These are phyloP conservation scores for Arthrobotrys megalospora DNA, from an alignment of 2,329 filamentous ascomycete genomes.

Conservation along the genomic window DNA sequence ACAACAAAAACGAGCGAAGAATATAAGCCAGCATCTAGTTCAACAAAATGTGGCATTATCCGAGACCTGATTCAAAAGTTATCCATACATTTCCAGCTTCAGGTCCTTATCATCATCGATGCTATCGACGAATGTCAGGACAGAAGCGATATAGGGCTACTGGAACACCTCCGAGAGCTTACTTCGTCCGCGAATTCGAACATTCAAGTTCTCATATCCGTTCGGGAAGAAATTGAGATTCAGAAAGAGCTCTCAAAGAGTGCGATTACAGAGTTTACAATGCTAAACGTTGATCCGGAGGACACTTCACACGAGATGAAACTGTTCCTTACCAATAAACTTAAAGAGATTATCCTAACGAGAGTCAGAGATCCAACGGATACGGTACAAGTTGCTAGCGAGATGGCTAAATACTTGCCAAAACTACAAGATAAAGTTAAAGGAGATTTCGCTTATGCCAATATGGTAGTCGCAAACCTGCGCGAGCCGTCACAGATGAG, in stretches of 20 bases:
- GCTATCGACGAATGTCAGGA: constrained; percentile 14
- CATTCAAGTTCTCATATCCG: constrained; percentile 4
- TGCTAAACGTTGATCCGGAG: background rate
- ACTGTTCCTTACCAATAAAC: background rate
- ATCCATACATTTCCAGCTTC: background rate
- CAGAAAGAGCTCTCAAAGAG: background rate
- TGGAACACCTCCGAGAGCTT: background rate
- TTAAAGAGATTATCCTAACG: background rate
- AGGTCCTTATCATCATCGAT: constrained; percentile 10
- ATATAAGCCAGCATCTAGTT: background rate
- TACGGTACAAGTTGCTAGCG: background rate
- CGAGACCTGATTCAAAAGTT: background rate
- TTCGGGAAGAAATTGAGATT: background rate
- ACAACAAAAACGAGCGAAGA: background rate
- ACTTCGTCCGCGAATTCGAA: background rate
- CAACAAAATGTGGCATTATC: background rate
- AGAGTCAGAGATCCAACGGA: background rate
- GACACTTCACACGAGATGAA: background rate
- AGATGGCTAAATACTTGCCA: background rate
- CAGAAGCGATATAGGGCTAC: background rate
- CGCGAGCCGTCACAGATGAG: constrained; percentile 4
- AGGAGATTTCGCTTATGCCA: constrained; percentile 16
- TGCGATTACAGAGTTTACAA: background rate
- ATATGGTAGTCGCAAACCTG: constrained; percentile 7
- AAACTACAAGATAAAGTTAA: background rate